Evolutionary conservation across 2,329 filamentous ascomycete genomes (phyloP), one percentile per base, ranked within the genome.

Genomic region (Trichoderma lentiforme): DNA sequence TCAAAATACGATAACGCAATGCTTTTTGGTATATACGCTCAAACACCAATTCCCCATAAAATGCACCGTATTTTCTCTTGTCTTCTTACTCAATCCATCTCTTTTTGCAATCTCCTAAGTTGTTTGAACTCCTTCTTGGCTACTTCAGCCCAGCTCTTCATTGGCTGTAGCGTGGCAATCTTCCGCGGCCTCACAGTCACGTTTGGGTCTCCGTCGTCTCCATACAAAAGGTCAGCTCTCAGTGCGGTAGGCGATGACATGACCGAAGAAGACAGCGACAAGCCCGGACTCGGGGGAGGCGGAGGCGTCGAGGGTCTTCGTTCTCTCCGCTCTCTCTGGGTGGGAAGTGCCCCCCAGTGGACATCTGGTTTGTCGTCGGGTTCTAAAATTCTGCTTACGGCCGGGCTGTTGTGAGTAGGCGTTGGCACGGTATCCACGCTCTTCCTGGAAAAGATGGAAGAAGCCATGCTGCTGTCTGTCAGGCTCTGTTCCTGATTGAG

Each of bases 381-480:
- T 58, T 71, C 51, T 4, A 61, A 34, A 7, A 71, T 73, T 39
- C 71, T 74, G 12, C 76, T 76, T 6, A 80, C 57, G 4, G 75
- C 76, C 1, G 81, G 80, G 61, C 80, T 82, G 14, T 75, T 73
- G 8, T 79, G 75, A 1, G 76, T 67, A 0, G 80, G 78, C 11
- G 81, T 83, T 0, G 80, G 76, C 8, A 74, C 77, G 2, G 79
- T 79, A 47, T 82, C 76, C 70, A 81, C 64, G 64, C 82, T 83
- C 26, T 78, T 75, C 1, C 78, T 79, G 34, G 82, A 83, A 32
- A 84, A 83, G 6, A 82, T 75, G 2, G 83, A 85, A 9, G 82
- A 84, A 0, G 80, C 73, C 80, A 83, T 81, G 77, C 82, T 84
- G 75, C 82, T 84, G 69, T 84, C 83, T 14, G 83, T 82, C 68